These are phyloP conservation scores for Eremomyces bilateralis DNA, from an alignment of 495 filamentous ascomycete genomes.

Conservation along the genomic window DNA sequence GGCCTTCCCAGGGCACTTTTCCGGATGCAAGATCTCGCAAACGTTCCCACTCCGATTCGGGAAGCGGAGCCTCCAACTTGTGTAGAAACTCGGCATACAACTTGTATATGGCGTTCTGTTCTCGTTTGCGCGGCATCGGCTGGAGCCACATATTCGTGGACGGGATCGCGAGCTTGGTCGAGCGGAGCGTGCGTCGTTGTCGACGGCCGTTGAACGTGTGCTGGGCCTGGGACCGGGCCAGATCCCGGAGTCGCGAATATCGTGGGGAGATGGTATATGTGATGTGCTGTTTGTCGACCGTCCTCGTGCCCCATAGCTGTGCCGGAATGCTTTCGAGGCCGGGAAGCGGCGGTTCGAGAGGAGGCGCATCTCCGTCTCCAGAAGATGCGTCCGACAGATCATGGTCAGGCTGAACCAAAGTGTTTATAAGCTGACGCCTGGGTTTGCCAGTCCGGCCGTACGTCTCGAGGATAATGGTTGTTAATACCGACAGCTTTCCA, in stretches of 20 bases:
- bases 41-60: conserved; percentile 36
- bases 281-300: conserved; percentile 9
- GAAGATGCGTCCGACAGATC: conserved; percentile 7
- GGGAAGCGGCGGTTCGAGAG: conserved; percentile 5
- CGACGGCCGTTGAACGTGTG: neutral
- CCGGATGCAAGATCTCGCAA: conserved; percentile 39
- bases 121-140: conserved; percentile 29
- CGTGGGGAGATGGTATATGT: conserved; percentile 5
- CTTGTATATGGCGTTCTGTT: conserved; percentile 32
- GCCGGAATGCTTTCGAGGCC: neutral
- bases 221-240: conserved; percentile 8
- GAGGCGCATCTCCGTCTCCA: conserved; percentile 8
- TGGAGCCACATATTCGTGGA: conserved; percentile 40
- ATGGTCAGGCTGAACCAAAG: conserved; percentile 22
- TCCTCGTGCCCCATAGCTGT: conserved; percentile 2
- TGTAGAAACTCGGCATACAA: conserved; percentile 36
- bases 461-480: neutral
- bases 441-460: conserved; percentile 59
- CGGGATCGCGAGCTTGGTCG: conserved; percentile 30
- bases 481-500: neutral
- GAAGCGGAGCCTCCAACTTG: conserved; percentile 49
- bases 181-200: conserved; percentile 15
- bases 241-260: conserved; percentile 8
- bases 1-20: conserved; percentile 19
- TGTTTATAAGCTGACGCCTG: conserved; percentile 34